Conservation (phyloP, 2,329 filamentous ascomycete genomes). For the Tolypocladium nubicola region DNA sequence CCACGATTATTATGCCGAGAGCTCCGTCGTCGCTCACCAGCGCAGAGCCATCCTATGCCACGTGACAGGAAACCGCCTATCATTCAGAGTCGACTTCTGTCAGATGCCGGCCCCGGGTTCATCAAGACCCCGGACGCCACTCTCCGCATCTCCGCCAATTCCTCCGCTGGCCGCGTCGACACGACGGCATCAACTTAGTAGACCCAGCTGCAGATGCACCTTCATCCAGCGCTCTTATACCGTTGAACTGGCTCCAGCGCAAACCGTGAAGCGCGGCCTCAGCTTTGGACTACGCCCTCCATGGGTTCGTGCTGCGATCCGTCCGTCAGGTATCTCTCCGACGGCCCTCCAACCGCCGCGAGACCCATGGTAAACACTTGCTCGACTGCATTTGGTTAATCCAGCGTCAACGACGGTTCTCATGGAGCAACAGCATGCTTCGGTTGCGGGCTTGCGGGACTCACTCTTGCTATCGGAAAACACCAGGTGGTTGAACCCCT, state of each 20-base stretch:
- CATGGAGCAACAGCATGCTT: background rate
- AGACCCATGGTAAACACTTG: background rate
- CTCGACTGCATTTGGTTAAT: background rate
- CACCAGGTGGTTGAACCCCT: background rate
- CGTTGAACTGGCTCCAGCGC: background rate
- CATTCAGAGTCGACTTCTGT: too few species aligned
- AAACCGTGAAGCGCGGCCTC: background rate
- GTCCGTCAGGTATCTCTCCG: background rate
- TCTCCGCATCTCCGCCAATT: background rate
- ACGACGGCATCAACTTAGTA: too few species aligned
- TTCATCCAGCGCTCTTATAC: background rate
- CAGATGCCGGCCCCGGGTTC: too few species aligned
- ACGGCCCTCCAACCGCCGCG: background rate
- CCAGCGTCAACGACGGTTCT: background rate
- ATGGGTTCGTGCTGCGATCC: background rate
- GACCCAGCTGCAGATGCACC: background rate
- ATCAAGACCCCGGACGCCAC: background rate
- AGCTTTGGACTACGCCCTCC: background rate
- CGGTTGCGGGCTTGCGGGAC: background rate
- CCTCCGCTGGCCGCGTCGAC: background rate
- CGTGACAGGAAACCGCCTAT: background rate
- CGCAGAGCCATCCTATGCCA: background rate
- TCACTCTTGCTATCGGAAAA: slow-evolving; percentile 1
- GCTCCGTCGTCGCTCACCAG: background rate
- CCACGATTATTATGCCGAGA: background rate